Evolutionary conservation across 768 basidiomycete species (phyloP).

Genomic region (Tremella fuciformis): DNA sequence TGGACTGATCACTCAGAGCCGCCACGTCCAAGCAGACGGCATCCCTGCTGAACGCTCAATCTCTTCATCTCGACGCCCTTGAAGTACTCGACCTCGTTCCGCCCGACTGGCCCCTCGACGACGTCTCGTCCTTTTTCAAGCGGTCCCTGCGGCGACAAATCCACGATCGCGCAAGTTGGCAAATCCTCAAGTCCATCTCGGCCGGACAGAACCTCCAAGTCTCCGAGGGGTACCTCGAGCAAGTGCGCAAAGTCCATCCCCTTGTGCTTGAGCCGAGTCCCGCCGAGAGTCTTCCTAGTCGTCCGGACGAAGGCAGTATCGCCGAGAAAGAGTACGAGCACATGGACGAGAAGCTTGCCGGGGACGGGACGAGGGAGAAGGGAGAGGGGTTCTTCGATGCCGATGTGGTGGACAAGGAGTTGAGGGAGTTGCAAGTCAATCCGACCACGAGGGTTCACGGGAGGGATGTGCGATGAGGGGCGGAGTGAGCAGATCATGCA

Average conservation of each 20-base stretch:
- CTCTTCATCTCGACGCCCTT: conserved; percentile 68
- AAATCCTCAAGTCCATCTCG: conserved; percentile 69
- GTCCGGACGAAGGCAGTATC: conserved; percentile 50
- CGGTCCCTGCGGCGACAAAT: conserved; percentile 74
- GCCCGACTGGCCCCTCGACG: conserved; percentile 68
- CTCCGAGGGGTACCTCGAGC: conserved; percentile 37
- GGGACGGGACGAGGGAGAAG: conserved; percentile 3
- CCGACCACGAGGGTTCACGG: not conserved
- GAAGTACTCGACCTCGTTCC: conserved; percentile 67
- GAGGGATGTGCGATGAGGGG: not conserved
- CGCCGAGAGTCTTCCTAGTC: conserved; percentile 2
- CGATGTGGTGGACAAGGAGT: conserved; percentile 17
- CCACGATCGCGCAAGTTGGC: conserved; percentile 57
- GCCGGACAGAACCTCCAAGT: conserved; percentile 68
- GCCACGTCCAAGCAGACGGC: conserved; percentile 62
- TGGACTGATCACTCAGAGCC: conserved; percentile 54
- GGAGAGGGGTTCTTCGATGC: conserved; percentile 23
- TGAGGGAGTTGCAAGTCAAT: conserved; percentile 9
- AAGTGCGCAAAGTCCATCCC: conserved; percentile 31
- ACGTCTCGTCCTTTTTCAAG: conserved; percentile 71
- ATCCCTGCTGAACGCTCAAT: conserved; percentile 73
- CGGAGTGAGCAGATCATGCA: not conserved
- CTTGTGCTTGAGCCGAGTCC: conserved; percentile 9
- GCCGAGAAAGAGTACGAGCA: conserved; percentile 42
- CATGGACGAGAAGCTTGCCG: conserved; percentile 7